A percentile compares a stretch with the other conserved stretches of the same genome.
These are phyloP conservation scores for Lagenidium sp. DNA, from an alignment of 352 stramenopile genomes.

Conservation along the genomic window DNA sequence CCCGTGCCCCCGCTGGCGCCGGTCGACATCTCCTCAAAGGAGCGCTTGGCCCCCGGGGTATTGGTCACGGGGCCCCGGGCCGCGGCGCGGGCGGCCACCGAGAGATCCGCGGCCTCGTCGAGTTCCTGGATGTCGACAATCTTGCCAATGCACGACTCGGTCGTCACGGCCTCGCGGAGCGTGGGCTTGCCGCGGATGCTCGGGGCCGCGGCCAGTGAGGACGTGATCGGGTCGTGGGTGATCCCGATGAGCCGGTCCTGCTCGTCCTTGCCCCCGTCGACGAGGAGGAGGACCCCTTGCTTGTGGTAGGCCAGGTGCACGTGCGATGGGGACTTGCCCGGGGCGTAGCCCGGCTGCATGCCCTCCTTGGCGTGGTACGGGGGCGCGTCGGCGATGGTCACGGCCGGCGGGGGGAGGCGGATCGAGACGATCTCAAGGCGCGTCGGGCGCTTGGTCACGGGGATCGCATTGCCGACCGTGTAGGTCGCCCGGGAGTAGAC, in stretches of 20 bases:
- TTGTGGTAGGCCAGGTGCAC: slow-evolving; percentile 75
- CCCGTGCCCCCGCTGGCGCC: too few relatives aligned
- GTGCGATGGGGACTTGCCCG: slow-evolving; percentile 67
- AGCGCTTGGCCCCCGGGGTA: slow-evolving; percentile 38
- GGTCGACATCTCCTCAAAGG: slow-evolving; percentile 71
- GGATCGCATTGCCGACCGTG: slow-evolving; percentile 25
- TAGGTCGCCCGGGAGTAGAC: slow-evolving; percentile 66
- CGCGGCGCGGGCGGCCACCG: slow-evolving; percentile 1
- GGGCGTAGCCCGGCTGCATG: slow-evolving; percentile 73
- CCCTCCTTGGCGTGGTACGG: slow-evolving; percentile 83
- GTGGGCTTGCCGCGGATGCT: slow-evolving; percentile 50
- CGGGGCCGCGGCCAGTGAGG: slow-evolving; percentile 37
- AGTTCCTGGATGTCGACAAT: slow-evolving; percentile 78
- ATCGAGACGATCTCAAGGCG: slow-evolving; percentile 76
- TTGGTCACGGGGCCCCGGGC: neutral
- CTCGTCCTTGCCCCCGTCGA: slow-evolving; percentile 68
- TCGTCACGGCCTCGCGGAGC: slow-evolving; percentile 65
- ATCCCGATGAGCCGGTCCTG: slow-evolving; percentile 75
- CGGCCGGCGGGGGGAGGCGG: slow-evolving; percentile 61
- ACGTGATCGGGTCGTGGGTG: slow-evolving; percentile 65
- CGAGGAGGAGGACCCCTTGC: slow-evolving; percentile 69
- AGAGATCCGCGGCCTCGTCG: slow-evolving; percentile 14
- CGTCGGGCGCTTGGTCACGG: slow-evolving; percentile 42
- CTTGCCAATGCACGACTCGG: slow-evolving; percentile 74
- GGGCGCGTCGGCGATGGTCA: slow-evolving; percentile 57